These are phyloP conservation scores for Adiantum capillusveneris DNA, from an alignment of 75 land plant species.

Conservation along the genomic window DNA sequence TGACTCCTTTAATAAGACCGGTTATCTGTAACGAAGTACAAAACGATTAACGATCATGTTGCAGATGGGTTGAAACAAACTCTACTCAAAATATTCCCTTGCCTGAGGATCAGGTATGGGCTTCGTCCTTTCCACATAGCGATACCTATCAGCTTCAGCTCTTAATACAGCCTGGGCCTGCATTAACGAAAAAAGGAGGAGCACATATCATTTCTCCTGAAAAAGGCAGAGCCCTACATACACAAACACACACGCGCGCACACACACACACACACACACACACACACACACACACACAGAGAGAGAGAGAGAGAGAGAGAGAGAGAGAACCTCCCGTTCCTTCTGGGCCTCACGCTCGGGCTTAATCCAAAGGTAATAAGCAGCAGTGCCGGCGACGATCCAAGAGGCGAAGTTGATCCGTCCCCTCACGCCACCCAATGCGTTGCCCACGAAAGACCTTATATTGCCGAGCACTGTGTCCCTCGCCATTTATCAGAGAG, in stretches of 20 bases:
- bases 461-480: constrained; percentile 47
- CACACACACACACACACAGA: too few species aligned
- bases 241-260: too few species aligned
- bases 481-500: constrained; percentile 4
- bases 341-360: constrained; percentile 62
- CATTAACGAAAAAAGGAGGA: background rate
- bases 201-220: too few species aligned
- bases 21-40: constrained; percentile 28
- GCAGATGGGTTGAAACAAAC: background rate
- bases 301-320: too few species aligned
- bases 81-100: background rate
- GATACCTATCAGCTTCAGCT: constrained; percentile 40
- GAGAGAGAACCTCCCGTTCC: constrained; percentile 70
- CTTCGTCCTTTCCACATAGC: constrained; percentile 57
- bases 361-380: constrained; percentile 85
- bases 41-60: background rate
- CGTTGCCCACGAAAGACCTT: constrained; percentile 51
- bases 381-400: constrained; percentile 77
- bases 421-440: constrained; percentile 73
- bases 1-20: constrained; percentile 48
- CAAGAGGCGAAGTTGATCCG: constrained; percentile 68
- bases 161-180: constrained; percentile 60
- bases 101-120: constrained; percentile 76
- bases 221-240: too few species aligned
- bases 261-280: too few species aligned